Conservation (phyloP, 1,284 basidiomycete genomes). For the Cutaneotrichosporon sp. region DNA sequence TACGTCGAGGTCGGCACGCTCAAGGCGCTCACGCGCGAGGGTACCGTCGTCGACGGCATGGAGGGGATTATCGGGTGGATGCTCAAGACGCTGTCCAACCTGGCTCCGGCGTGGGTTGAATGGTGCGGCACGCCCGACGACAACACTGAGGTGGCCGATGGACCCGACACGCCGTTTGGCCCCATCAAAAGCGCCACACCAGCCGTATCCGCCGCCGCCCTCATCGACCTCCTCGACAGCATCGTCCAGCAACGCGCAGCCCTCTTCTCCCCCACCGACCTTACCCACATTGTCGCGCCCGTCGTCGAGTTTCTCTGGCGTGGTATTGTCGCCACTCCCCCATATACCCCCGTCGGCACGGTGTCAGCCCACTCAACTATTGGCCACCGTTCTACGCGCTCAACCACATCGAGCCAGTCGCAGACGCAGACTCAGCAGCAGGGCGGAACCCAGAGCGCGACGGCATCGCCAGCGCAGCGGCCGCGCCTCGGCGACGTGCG, state of each 20-base stretch:
- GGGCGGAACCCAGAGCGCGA: background rate
- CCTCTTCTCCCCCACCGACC: conserved; percentile 37
- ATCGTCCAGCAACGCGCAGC: conserved; percentile 36
- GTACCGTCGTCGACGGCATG: conserved; percentile 28
- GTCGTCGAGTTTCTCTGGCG: conserved; percentile 31
- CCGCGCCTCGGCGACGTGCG: background rate
- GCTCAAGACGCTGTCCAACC: conserved; percentile 19
- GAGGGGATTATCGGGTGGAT: conserved; percentile 38
- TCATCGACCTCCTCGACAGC: conserved; percentile 33
- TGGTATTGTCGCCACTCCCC: conserved; percentile 25
- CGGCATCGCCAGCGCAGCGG: background rate
- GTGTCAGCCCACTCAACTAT: conserved; percentile 13
- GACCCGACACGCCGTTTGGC: conserved; percentile 20
- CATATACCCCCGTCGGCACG: background rate
- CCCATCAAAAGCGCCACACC: conserved; percentile 27
- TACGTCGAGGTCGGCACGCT: conserved; percentile 37
- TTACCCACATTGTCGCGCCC: conserved; percentile 34
- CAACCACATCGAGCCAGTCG: background rate
- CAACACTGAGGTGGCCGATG: background rate
- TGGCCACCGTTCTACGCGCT: conserved; percentile 1
- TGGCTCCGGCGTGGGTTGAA: conserved; percentile 28
- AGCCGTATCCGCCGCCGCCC: conserved; percentile 23
- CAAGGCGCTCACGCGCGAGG: conserved; percentile 35
- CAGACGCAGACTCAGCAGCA: background rate
- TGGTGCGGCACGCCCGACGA: conserved; percentile 24